These are phyloP conservation scores for Bothriochloa decipiens DNA, from an alignment of 176 grass and related monocot species.

Conservation along the genomic window DNA sequence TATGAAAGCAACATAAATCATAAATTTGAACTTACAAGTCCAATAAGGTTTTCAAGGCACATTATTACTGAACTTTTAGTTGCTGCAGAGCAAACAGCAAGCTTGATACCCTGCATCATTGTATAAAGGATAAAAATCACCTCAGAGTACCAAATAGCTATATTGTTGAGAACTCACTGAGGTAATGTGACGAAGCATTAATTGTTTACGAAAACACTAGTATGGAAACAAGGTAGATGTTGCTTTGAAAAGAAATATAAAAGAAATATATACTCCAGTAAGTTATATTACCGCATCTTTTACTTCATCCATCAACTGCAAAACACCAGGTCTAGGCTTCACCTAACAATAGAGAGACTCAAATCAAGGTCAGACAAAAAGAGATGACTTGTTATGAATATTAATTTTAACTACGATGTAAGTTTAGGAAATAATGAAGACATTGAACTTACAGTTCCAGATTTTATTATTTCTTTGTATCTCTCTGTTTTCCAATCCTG, in stretches of 20 bases:
- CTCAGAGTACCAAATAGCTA: neutral
- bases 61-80: slow-evolving; percentile 96
- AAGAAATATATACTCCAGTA: slow-evolving; percentile 10
- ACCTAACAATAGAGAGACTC: slow-evolving; percentile 58
- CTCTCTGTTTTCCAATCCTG: slow-evolving; percentile 99
- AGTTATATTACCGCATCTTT: slow-evolving; percentile 91
- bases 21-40: slow-evolving; percentile 69
- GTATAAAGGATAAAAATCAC: slow-evolving; percentile 24
- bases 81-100: slow-evolving; percentile 96
- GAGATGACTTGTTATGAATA: neutral
- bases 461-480: slow-evolving; percentile 97
- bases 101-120: slow-evolving; percentile 84
- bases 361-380: slow-evolving; percentile 21
- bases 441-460: slow-evolving; percentile 75
- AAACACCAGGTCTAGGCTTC: slow-evolving; percentile 78
- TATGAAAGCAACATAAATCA: slow-evolving; percentile 31
- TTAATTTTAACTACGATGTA: neutral
- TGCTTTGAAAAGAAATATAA: neutral
- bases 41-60: slow-evolving; percentile 90
- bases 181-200: slow-evolving; percentile 3
- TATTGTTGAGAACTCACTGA: slow-evolving; percentile 14
- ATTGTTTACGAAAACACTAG: neutral
- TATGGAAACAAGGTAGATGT: neutral
- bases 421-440: neutral
- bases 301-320: slow-evolving; percentile 91